Evolutionary conservation across 2,329 filamentous ascomycete genomes (phyloP).

Genomic region (Talaromyces sp.): DNA sequence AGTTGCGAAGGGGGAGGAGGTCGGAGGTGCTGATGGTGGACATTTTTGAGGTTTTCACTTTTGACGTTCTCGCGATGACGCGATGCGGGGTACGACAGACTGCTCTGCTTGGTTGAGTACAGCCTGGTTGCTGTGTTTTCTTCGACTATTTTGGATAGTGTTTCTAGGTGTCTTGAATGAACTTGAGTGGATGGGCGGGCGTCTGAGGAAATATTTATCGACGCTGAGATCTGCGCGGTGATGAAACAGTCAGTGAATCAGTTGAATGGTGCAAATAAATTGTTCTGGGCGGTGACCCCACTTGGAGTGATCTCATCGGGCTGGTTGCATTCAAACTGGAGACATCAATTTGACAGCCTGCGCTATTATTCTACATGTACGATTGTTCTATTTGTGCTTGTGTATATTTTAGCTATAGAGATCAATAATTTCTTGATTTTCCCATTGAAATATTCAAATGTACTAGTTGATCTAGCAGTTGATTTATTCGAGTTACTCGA

Average conservation of each 20-base stretch:
- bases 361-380: too few relatives aligned
- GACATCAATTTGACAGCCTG: too few relatives aligned
- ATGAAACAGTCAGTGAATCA: neutral
- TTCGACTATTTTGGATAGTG: neutral
- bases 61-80: neutral
- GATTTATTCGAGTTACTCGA: neutral
- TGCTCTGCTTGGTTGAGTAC: neutral
- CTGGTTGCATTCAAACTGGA: neutral
- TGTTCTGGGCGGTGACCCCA: neutral
- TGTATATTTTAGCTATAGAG: too few relatives aligned
- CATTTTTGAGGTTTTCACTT: slow-evolving; percentile 17
- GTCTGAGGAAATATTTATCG: neutral
- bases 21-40: slow-evolving; percentile 43
- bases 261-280: neutral
- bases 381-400: too few relatives aligned
- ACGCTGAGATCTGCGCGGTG: neutral
- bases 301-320: neutral
- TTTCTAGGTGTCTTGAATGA: neutral
- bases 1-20: slow-evolving; percentile 48
- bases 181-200: too few relatives aligned
- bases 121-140: neutral
- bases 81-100: neutral
- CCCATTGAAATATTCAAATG: too few relatives aligned
- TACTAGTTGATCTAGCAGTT: too few relatives aligned
- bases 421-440: too few relatives aligned